Evolutionary conservation across 176 grass and related monocot genomes (phyloP), one percentile per base, ranked within the genome.

Genomic region (Rhipidocladum racemiflorum): DNA sequence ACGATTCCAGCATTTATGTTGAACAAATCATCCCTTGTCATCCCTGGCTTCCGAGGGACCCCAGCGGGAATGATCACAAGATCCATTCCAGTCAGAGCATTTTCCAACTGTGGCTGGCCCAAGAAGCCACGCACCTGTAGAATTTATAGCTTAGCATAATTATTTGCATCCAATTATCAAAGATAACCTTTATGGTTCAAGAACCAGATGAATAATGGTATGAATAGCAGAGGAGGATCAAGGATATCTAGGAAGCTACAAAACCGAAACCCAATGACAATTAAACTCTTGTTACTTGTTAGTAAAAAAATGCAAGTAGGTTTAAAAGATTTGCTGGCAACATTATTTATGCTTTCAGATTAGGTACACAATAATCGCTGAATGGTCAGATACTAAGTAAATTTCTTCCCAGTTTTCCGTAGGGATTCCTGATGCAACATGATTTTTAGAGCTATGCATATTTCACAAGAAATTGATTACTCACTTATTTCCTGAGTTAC

Each of bases 1-100:
- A 93, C 87, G 0, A 99, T 99, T 80, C 93, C 93, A 30, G 96
- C 96, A 53, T 95, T 99, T n/a, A 95, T 99, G 46, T 99, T 99
- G 79, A 99, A 95, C 68, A 99, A 57, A 80, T 99, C 93, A 67
- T 99, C 96, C 79, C 92, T 93, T 45, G 92, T 95, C 96, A 99
- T 99, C 25, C 91, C 91, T 50, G 92, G 92, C 54, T 99, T 98
- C 36, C 96, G 79, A 82, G 96, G 96, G 34, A 99, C 76, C 68
- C 92, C 89, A 38, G 96, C 92, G 51, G 92, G 96, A 87, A 99
- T 93, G 61, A 99, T 87, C 16, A 99, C 92, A 80, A 95, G 82
- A 84, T 99, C 96, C 89, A 99, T 99, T 64, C 92, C 92, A 14
- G 83, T 83, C 24, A 99, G 87, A 62, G 91, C 92, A 90, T 82